Evolutionary conservation across 148 eudicot genomes (phyloP), one percentile per base, ranked within the genome.

Genomic region (Oxyria digyna): DNA sequence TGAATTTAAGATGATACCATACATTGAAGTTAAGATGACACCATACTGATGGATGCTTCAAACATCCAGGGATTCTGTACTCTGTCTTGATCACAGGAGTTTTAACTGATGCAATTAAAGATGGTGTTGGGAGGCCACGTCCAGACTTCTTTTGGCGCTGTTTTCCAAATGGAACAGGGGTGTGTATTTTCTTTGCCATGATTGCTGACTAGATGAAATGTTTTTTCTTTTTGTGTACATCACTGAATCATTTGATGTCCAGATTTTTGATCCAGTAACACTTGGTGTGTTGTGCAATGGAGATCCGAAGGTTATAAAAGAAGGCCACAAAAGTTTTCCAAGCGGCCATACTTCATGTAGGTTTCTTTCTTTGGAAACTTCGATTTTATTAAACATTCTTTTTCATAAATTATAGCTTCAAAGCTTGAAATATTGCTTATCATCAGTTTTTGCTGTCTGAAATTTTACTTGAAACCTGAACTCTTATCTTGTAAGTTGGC

Each of bases 101-200:
- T 21, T 41, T 81, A 31, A 78, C 84, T 20, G 86, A 83, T 75
- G 63, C 84, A 49, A 83, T 83, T 42, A 83, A 83, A 78, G 81
- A 83, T 78, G 84, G 74, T 1, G 81, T 78, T 66, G 86, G 86
- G 14, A 73, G 86, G 41, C 86, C 84, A 20, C 80, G 80, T 0
- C 87, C 82, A 14, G 67, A 78, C 37, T 78, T 84, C 72, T 80
- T 76, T 45, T 81, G 59, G 62, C 67, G 84, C 11, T 81, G 84
- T 59, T 84, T 84, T 43, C 81, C 76, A 7, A 71, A 75, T 76
- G 86, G 86, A 23, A 45, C 67, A 40, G 78, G 67, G 71, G 86
- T 83, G 66, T 4, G 81, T 68, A 27, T 65, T n/a, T 23, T 66
- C 38, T 69, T 15, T 57, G 3, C 15, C 64, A 57, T 5, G 65